Base-by-base conservation (phyloP, 805 yeast genomes). In the Starmerella asiatica region DNA sequence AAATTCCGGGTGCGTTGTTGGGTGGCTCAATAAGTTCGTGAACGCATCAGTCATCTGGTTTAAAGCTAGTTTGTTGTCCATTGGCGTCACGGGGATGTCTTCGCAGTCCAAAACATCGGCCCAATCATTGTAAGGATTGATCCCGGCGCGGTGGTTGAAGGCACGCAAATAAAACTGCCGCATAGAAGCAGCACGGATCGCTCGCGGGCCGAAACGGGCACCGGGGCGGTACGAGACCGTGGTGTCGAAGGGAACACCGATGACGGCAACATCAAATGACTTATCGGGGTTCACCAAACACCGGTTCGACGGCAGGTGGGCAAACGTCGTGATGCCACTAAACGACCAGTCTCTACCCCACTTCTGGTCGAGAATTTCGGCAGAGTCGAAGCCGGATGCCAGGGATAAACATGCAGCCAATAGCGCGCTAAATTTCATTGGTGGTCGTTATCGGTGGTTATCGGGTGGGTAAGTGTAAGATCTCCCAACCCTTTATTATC, bases 211-310 rank as follows among this genome's bases (percentile, higher is more conserved):
- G 58, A 81, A 81, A 39, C 93, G 61, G 2, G 93, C 86, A 5
- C 93, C 93, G 0, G 86, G 70, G 37, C 93, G 66, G 56, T 75
- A 81, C 1, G 85, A 69, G 0, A 76, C 76, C 0, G 88, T 88
- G 5, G 91, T 81, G 53, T 81, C 93, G 50, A 81, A 82, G 0
- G 93, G 93, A 1, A 79, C 77, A 4, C 93, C 93, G 40, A 81
- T 66, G 12, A 82, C 47, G 0, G 76, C 93, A 36, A 82, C 69
- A 50, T 82, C 93, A 49, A 67, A 83, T 2, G 61, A 51, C 6
- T 45, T 56, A 45, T 4, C 67, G 63, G 32, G 70, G 57, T 52
- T 37, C 17, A 55, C 69, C 34, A 81, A 64, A 54, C 93, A 82
- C 43, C 65, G 65, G 29, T 69, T 63, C 41, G 70, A 67, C 19